Evolutionary conservation across 169 alveolate genomes (phyloP).

Genomic region (Plasmodium blacklocki): DNA sequence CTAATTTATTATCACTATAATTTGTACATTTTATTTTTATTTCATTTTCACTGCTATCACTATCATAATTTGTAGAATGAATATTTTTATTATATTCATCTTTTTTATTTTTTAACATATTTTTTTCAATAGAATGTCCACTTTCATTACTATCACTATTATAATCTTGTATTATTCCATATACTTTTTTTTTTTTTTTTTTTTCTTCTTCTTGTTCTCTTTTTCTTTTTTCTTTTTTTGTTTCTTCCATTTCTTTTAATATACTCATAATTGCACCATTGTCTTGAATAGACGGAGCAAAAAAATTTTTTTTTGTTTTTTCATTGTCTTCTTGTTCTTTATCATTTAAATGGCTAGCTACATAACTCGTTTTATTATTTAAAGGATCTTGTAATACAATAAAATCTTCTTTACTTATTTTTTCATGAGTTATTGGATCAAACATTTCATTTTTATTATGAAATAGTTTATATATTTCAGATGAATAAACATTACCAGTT

Average conservation of each 20-base stretch:
- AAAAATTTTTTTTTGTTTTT: conserved; percentile 28
- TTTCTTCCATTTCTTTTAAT: conserved; percentile 54
- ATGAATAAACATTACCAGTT: conserved; percentile 92
- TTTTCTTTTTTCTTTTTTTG: conserved; percentile 31
- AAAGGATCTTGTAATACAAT: conserved; percentile 83
- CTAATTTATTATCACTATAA: conserved; percentile 71
- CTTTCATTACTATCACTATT: neutral
- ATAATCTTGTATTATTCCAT: neutral
- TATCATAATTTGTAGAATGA: conserved; percentile 2
- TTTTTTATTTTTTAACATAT: conserved; percentile 3
- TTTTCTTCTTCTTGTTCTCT: neutral
- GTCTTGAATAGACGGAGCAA: conserved; percentile 45
- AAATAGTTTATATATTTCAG: conserved; percentile 78
- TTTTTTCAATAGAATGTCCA: neutral
- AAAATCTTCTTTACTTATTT: conserved; percentile 77
- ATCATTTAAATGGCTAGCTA: neutral
- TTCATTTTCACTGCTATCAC: conserved; percentile 67
- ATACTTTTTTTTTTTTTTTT: neutral
- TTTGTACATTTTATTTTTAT: conserved; percentile 75
- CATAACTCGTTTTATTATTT: conserved; percentile 3
- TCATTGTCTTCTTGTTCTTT: conserved; percentile 32
- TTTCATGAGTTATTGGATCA: conserved; percentile 75
- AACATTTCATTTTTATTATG: conserved; percentile 72
- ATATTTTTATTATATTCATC: neutral
- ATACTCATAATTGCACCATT: conserved; percentile 65